Evolutionary conservation across 2,329 filamentous ascomycete genomes (phyloP).

Genomic region (Aspergillus unguis): DNA sequence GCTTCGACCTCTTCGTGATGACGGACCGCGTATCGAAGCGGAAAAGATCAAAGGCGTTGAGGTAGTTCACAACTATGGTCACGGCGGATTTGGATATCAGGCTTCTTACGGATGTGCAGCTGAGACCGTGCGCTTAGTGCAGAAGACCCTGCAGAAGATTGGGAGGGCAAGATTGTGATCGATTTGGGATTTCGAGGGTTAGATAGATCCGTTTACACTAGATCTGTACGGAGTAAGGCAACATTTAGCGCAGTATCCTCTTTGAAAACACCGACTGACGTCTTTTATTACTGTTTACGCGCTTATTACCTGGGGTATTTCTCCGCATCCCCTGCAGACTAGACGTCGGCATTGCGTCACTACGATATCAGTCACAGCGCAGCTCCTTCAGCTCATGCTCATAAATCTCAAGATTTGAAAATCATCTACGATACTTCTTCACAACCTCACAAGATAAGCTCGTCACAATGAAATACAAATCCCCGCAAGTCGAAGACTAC

Average conservation of each 20-base stretch:
- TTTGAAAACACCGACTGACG: background rate
- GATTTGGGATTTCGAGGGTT: background rate
- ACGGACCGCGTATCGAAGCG: conserved; percentile 71
- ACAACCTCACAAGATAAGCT: background rate
- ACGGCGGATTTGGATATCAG: conserved; percentile 61
- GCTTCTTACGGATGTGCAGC: conserved; percentile 67
- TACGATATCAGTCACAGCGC: background rate
- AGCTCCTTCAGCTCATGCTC: no score
- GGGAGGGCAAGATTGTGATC: conserved; percentile 32
- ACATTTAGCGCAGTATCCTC: background rate
- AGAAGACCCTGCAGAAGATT: conserved; percentile 44
- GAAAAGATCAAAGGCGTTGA: conserved; percentile 62
- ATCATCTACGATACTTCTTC: background rate
- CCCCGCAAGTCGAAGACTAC: conserved; percentile 19
- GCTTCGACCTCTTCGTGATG: conserved; percentile 69
- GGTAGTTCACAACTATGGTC: conserved; percentile 46
- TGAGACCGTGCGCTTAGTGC: conserved; percentile 63
- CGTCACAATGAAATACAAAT: conserved; percentile 20
- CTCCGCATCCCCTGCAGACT: background rate
- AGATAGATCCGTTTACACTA: no score
- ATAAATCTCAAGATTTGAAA: no score
- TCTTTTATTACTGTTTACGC: background rate
- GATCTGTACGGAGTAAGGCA: background rate
- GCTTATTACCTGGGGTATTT: background rate
- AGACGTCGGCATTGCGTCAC: conserved; percentile 10